These are phyloP conservation scores for Pythium pectinolyticum DNA, from an alignment of 352 stramenopile genomes.

Conservation along the genomic window DNA sequence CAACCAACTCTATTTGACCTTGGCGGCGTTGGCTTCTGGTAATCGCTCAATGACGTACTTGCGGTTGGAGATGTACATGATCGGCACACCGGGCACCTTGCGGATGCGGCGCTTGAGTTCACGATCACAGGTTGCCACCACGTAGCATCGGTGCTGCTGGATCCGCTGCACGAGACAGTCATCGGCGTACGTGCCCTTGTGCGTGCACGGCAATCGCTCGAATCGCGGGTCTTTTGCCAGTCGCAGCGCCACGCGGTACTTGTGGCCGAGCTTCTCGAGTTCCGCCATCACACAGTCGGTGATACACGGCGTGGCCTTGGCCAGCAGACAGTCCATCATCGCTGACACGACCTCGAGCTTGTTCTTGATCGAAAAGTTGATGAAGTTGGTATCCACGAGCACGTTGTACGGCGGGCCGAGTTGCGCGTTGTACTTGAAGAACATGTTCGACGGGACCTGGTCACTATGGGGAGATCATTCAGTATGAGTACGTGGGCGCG, in stretches of 20 bases:
- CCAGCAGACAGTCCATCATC: conserved; percentile 99
- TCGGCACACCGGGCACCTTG: conserved; percentile 99
- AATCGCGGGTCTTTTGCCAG: conserved; percentile 98
- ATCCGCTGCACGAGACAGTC: conserved; percentile 95
- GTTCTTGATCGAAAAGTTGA: conserved; percentile 99
- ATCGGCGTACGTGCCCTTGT: conserved; percentile 99
- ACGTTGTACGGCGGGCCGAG: conserved; percentile 98
- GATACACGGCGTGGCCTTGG: conserved; percentile 97
- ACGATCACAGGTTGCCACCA: conserved; percentile 99
- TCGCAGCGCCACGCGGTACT: conserved; percentile 93
- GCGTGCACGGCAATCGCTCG: conserved; percentile 96
- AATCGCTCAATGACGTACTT: conserved; percentile 99
- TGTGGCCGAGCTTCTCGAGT: conserved; percentile 98
- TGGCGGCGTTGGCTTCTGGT: conserved; percentile 94
- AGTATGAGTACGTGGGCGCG: too few species aligned
- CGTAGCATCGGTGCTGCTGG: conserved; percentile 97
- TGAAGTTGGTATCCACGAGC: conserved; percentile 99
- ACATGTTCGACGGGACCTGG: conserved; percentile 97
- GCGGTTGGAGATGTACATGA: conserved; percentile 99
- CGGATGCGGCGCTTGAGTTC: conserved; percentile 98
- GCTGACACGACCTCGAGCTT: conserved; percentile 98
- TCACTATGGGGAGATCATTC: too few species aligned
- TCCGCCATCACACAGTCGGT: conserved; percentile 99
- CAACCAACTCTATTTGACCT: conserved; percentile 87
- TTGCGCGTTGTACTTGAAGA: conserved; percentile 99